Conservation (phyloP, 768 basidiomycete genomes). For the Pleurotus platypus region DNA sequence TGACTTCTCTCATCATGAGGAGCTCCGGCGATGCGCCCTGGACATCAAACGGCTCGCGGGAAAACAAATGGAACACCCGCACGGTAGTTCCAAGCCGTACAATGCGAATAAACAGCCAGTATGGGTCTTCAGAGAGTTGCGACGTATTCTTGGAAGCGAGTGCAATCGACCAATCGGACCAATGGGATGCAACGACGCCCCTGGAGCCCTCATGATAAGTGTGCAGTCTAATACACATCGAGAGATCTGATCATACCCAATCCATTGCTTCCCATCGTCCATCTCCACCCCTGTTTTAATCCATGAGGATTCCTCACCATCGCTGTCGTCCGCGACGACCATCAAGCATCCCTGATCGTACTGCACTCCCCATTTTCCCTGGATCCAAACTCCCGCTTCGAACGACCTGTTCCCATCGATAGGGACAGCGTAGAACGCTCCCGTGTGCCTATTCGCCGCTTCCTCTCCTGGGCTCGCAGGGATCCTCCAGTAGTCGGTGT, state of each 20-base stretch:
- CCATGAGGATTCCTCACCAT: slow-evolving; percentile 6
- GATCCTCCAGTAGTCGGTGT: slow-evolving; percentile 7
- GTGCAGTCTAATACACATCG: neutral
- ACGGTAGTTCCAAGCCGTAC: slow-evolving; percentile 3
- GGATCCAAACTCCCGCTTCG: slow-evolving; percentile 10
- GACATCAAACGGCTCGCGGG: neutral
- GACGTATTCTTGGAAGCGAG: slow-evolving; percentile 3
- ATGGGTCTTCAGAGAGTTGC: neutral
- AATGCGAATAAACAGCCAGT: slow-evolving; percentile 5
- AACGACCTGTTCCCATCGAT: neutral
- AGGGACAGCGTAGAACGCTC: slow-evolving; percentile 2
- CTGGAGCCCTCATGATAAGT: neutral
- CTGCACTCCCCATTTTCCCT: slow-evolving; percentile 9
- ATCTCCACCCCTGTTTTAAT: slow-evolving; percentile 10
- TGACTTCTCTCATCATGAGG: slow-evolving; percentile 9
- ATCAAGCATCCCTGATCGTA: slow-evolving; percentile 11
- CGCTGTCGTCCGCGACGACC: neutral
- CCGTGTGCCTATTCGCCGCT: slow-evolving; percentile 5
- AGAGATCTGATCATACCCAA: slow-evolving; percentile 3
- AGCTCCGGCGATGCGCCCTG: neutral
- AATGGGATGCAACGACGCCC: slow-evolving; percentile 7
- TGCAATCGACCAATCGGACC: slow-evolving; percentile 12
- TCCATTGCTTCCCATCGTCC: slow-evolving; percentile 9
- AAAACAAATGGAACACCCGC: slow-evolving; percentile 2
- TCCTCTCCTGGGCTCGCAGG: neutral